Evolutionary conservation across 1,284 basidiomycete genomes (phyloP), one percentile per base, ranked within the genome.

Genomic region (Fomes fomentarius): DNA sequence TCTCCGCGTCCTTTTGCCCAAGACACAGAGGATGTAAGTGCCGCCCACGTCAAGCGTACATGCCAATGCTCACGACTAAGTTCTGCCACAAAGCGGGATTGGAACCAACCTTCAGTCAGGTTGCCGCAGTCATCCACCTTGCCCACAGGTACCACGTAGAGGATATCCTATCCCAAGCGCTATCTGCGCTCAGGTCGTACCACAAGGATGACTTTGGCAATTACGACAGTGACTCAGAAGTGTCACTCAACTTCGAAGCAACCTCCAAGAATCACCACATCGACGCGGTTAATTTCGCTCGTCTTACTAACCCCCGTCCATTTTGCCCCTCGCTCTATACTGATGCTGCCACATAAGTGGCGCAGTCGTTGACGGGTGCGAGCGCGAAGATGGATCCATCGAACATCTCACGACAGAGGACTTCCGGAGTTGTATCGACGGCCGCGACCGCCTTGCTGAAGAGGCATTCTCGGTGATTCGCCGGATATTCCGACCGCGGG

Each of bases 121-220:
- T 50, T 5, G 46, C 30, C n/a, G 44, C 56, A 5, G 10, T 54
- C 24, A 25, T 51, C 15, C 56, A 48, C 17, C 47, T 54, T 31
- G 30, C 45, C 9, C 52, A 58, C 52, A 58, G 54, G 45, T 58
- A 58, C 21, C 26, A 47, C 6, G 22, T 54, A 7, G 46, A 48
- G 12, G 45, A 34, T 24, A 9, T 58, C 26, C 53, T 31, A 7
- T 14, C 40, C 7, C 15, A 44, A 34, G 31, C 26, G 10, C 22
- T 43, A 10, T 22, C 19, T 4, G n/a, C 24, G 3, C 21, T 43
- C 11, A 15, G 4, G 12, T 7, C 41, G 4, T 10, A 26, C 14
- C 15, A 22, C 19, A 19, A 3, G 11, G 28, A 19, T 8, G 17
- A 45, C 30, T 45, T 45, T 17, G 15, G 34, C 30, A 7, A 2